Conservation (phyloP, 257 asterid species). For the Lavandula angustifolia region DNA sequence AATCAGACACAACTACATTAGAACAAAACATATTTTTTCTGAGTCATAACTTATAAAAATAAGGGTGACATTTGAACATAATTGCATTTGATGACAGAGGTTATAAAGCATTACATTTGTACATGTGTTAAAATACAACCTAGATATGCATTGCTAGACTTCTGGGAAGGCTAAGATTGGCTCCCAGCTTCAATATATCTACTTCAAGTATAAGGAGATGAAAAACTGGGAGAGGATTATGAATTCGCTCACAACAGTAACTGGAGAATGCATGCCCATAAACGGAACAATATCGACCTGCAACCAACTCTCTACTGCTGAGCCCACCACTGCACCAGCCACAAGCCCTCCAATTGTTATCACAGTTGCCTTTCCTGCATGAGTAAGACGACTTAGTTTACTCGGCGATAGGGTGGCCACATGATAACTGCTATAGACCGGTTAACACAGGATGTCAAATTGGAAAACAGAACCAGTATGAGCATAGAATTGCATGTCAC, state of each 20-base stretch:
- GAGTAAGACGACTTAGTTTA: constrained; percentile 14
- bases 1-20: too few species aligned
- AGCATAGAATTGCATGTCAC: too few species aligned
- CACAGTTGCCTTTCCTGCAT: constrained; percentile 89
- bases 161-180: constrained; percentile 19
- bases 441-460: too few species aligned
- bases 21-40: too few species aligned
- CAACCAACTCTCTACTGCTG: constrained; percentile 92
- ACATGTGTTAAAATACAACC: constrained; percentile 48
- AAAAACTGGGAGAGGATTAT: constrained; percentile 82
- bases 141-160: constrained; percentile 37
- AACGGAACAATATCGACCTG: constrained; percentile 95
- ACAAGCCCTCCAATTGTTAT: constrained; percentile 94
- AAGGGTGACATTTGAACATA: constrained; percentile 28
- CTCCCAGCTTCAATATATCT: constrained; percentile 36
- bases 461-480: too few species aligned
- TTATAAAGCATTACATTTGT: constrained; percentile 45
- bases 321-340: constrained; percentile 94
- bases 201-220: constrained; percentile 75
- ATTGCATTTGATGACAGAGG: constrained; percentile 31
- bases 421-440: background rate
- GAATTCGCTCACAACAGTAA: constrained; percentile 82
- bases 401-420: background rate
- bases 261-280: constrained; percentile 86
- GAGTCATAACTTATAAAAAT: too few species aligned